Base-by-base conservation (phyloP, 1,139 yeast species). In the Candida pseudoviswanathii region DNA sequence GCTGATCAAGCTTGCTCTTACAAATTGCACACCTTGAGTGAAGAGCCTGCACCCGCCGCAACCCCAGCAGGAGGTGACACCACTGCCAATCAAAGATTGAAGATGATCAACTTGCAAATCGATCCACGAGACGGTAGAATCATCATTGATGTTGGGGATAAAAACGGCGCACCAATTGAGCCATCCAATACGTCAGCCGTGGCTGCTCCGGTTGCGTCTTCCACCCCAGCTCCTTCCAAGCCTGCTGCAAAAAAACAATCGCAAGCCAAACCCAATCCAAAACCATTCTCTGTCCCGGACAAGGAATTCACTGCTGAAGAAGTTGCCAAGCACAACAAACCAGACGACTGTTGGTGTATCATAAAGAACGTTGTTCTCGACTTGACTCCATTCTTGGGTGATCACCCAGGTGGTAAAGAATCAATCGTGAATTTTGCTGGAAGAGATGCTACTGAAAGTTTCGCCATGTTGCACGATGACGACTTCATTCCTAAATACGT, bases 381-480 rank as follows among this genome's bases (percentile, higher is more conserved):
- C 65, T 78, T 92, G 56, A 87, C 97, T 0, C 81, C 82, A 33
- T 94, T 94, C 62, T 74, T 89, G 50, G 74, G 82, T 25, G 76
- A 82, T 43, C 99, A 94, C 66, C 98, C 98, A 0, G 99, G 98
- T 52, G 99, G 98, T 2, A 80, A 78, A 53, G 76, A 77, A 29
- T 83, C 92, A 29, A 84, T 94, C 41, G 64, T 85, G 41, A 81
- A 80, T 55, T 88, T 85, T 62, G 97, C 96, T 3, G 98, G 98
- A 11, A 85, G 84, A 60, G 98, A 94, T 63, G 97, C 96, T 2
- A 87, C 96, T 2, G 87, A 86, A 57, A 82, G 89, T 53, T 92
- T 90, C 64, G 88, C 81, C 42, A 75, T 77, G 79, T 64, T 79
- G 47, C 84, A 81, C 58, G 83, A 80, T 49, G 86, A 81, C 54